Percentiles rank a stretch among this genome's conserved stretches.
These are phyloP conservation scores for Globisporangium solare DNA, from an alignment of 352 stramenopile species.

Conservation along the genomic window DNA sequence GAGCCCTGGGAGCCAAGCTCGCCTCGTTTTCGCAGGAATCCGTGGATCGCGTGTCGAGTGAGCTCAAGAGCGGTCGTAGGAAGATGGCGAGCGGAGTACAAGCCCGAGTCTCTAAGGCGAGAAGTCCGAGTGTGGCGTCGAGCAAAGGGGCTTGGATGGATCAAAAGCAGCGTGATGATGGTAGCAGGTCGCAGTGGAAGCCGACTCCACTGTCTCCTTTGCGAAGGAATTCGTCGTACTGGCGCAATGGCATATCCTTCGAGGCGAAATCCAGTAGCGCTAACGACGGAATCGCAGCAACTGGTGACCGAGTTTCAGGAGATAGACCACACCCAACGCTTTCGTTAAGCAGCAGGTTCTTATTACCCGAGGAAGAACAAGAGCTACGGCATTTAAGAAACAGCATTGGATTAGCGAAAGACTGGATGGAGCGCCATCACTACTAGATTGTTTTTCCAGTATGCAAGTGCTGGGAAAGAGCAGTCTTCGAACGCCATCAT, in stretches of 20 bases:
- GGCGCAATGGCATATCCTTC: slow-evolving; percentile 50
- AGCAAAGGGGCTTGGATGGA: too few species aligned
- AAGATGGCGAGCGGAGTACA: background rate
- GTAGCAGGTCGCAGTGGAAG: slow-evolving; percentile 12
- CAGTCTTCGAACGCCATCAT: too few species aligned
- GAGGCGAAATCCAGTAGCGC: slow-evolving; percentile 12
- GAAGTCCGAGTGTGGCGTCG: too few species aligned
- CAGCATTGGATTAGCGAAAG: slow-evolving; percentile 59
- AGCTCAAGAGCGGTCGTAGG: slow-evolving; percentile 11
- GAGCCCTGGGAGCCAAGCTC: slow-evolving; percentile 49
- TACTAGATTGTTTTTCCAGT: too few species aligned
- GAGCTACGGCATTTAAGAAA: slow-evolving; percentile 44
- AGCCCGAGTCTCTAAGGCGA: background rate
- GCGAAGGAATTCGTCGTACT: slow-evolving; percentile 38
- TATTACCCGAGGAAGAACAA: slow-evolving; percentile 51
- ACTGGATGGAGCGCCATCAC: slow-evolving; percentile 49
- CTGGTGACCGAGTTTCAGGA: background rate
- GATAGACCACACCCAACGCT: background rate
- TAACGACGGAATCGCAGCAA: background rate
- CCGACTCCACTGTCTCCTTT: slow-evolving; percentile 43
- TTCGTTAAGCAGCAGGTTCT: slow-evolving; percentile 30
- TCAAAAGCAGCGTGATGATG: background rate
- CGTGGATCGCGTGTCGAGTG: slow-evolving; percentile 32
- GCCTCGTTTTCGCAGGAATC: slow-evolving; percentile 43
- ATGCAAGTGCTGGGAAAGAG: too few species aligned